Percentiles rank a stretch among this genome's conserved stretches.
Evolutionary conservation across 495 filamentous ascomycete species (phyloP).

Genomic region (Podospora anserina): DNA sequence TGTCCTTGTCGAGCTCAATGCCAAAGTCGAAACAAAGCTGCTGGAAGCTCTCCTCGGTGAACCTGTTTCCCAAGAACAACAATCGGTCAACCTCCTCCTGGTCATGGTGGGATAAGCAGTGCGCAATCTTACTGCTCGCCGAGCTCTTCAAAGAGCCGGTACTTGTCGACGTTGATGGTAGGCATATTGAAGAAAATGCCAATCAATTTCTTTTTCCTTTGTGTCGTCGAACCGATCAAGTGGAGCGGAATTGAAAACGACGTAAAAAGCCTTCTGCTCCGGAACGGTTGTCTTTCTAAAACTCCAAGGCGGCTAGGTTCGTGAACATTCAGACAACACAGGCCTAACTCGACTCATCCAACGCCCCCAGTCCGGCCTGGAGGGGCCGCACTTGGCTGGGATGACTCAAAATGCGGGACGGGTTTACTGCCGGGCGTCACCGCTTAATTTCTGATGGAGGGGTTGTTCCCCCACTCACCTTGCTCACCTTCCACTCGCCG

Average conservation of each 20-base stretch:
- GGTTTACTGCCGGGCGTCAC: conserved; percentile 24
- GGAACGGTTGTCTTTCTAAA: conserved; percentile 5
- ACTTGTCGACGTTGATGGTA: conserved; percentile 94
- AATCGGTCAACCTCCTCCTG: conserved; percentile 6
- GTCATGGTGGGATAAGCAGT: conserved; percentile 28
- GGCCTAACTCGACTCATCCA: not conserved
- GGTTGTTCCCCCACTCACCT: not conserved
- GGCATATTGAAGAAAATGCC: conserved; percentile 56
- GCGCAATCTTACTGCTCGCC: conserved; percentile 67
- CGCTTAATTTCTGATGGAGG: conserved; percentile 11
- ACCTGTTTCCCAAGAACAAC: conserved; percentile 46
- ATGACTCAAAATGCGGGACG: conserved; percentile 38
- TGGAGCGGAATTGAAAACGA: conserved; percentile 16
- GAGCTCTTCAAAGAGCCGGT: conserved; percentile 86
- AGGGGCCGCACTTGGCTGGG: conserved; percentile 10
- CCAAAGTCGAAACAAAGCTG: conserved; percentile 98
- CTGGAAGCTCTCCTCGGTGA: conserved; percentile 91
- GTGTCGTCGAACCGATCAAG: not conserved
- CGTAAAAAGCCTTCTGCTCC: conserved; percentile 6
- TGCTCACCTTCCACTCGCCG: not conserved
- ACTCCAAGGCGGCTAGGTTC: conserved; percentile 8
- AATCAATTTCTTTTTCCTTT: not conserved
- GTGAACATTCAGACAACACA: conserved; percentile 23
- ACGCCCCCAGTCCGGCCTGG: conserved; percentile 14
- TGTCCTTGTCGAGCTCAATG: conserved; percentile 97